phyloP scores from a whole-genome alignment of 2,329 filamentous ascomycete species.

The Capronia coronata region DNA sequence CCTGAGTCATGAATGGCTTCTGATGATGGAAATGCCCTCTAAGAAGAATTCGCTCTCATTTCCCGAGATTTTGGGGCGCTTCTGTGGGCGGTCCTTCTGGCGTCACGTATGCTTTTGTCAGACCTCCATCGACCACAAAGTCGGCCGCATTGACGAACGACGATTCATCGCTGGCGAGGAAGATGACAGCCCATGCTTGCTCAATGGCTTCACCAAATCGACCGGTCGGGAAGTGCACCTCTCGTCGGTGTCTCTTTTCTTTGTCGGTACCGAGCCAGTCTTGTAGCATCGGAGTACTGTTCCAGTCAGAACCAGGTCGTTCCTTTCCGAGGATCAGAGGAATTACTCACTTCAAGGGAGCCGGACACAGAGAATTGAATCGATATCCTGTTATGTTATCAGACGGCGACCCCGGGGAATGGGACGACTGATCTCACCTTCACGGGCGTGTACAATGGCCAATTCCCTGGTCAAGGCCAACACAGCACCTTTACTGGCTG shows the following conservation, averaged over 20 bases:
- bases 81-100: conserved; percentile 52
- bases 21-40: no score
- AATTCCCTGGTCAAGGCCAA: conserved; percentile 82
- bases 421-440: conserved; percentile 36
- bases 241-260: conserved; percentile 70
- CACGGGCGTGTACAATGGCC: conserved; percentile 79
- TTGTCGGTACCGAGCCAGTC: conserved; percentile 86
- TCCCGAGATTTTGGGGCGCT: conserved; percentile 37
- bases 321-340: not conserved
- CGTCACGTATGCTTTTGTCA: conserved; percentile 82
- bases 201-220: conserved; percentile 90
- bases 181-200: conserved; percentile 81
- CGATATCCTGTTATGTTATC: conserved; percentile 56
- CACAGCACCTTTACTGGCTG: conserved; percentile 86
- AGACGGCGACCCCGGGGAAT: no score
- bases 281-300: conserved; percentile 70
- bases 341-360: conserved; percentile 62
- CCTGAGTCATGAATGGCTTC: no score
- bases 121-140: conserved; percentile 89
- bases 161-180: conserved; percentile 78
- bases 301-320: not conserved
- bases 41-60: no score
- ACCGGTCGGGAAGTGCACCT: conserved; percentile 82
- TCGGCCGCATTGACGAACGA: conserved; percentile 86
- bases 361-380: conserved; percentile 85